Evolutionary conservation across 805 yeast genomes (phyloP), one percentile per base, ranked within the genome.

Genomic region (Kuraishia borneana): DNA sequence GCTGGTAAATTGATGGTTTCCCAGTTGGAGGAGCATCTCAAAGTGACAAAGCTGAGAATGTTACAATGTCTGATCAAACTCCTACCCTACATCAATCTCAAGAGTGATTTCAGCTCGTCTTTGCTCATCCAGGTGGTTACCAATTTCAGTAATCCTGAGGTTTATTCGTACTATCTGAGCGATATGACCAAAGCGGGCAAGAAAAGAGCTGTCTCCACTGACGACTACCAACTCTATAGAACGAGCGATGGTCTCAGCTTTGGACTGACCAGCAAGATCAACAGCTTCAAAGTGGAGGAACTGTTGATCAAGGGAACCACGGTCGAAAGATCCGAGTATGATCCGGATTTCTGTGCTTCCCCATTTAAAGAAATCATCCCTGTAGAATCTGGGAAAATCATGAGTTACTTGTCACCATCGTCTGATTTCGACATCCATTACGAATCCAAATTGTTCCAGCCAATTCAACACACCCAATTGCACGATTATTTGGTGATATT

Each of bases 211-310:
- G 27, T 51, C 42, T 4, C 28, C 42, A 14, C 43, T 26, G 31
- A 55, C 39, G 47, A 42, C 17, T 39, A 42, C 30, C 48, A 55
- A 5, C 42, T 63, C 6, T 61, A 63, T 52, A 51, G 49, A 18
- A 40, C 47, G 8, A 50, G 52, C 13, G 71, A 65, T 37, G 65
- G 63, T 22, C 36, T 50, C 31, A 56, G 61, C 6, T 63, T 44
- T 45, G 72, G 72, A 4, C 38, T 64, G 3, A 65, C 73, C 1
- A 63, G 70, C 36, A 52, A 61, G 38, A 41, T 63, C 21, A 55
- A 54, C 33, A 43, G 40, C 22, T 54, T 44, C 33, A 45, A 46
- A 31, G 50, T 48, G 33, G 59, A 45, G 42, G 64, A 44, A 39
- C 41, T 61, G 17, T 39, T 51, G 44, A 42, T 54, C 19, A 57